These are phyloP conservation scores for Backusella sp. DNA, from an alignment of 192 early-diverging fungal species.

Conservation along the genomic window DNA sequence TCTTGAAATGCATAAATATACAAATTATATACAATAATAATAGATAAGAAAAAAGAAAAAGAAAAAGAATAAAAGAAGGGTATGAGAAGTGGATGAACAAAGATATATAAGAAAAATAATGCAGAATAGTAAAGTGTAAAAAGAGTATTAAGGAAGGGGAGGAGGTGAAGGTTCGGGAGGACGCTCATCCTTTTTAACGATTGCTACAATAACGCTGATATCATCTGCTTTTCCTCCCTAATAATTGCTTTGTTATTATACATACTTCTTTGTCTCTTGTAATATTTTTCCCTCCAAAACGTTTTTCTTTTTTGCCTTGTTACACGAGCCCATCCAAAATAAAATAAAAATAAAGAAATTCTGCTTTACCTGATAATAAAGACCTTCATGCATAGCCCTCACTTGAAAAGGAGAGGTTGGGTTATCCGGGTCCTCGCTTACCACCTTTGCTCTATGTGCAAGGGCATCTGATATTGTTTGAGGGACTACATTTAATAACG, in stretches of 20 bases:
- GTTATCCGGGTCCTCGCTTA: constrained; percentile 78
- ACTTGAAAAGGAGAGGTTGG: constrained; percentile 86
- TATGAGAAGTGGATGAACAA: not conserved
- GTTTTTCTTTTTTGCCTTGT: not conserved
- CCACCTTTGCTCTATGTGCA: constrained; percentile 69
- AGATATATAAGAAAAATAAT: constrained; percentile 1
- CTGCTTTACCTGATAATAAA: constrained; percentile 39
- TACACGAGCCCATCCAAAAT: too few species aligned
- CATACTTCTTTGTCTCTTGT: not conserved
- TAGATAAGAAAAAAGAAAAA: not conserved
- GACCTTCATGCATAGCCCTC: constrained; percentile 91
- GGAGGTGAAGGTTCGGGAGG: constrained; percentile 46
- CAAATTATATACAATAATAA: constrained; percentile 8
- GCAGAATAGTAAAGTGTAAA: constrained; percentile 4
- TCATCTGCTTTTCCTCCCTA: constrained; percentile 96
- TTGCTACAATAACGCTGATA: constrained; percentile 82
- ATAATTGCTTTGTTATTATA: constrained; percentile 23
- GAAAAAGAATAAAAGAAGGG: not conserved
- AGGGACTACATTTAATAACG: constrained; percentile 55
- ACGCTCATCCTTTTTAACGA: constrained; percentile 73
- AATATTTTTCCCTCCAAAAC: constrained; percentile 25
- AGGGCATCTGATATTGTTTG: constrained; percentile 78
- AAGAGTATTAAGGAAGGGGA: not conserved
- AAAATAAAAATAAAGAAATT: not conserved
- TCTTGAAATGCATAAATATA: constrained; percentile 7